These are phyloP conservation scores for Phytophthora cryptogea DNA, from an alignment of 352 stramenopile species.

Conservation along the genomic window DNA sequence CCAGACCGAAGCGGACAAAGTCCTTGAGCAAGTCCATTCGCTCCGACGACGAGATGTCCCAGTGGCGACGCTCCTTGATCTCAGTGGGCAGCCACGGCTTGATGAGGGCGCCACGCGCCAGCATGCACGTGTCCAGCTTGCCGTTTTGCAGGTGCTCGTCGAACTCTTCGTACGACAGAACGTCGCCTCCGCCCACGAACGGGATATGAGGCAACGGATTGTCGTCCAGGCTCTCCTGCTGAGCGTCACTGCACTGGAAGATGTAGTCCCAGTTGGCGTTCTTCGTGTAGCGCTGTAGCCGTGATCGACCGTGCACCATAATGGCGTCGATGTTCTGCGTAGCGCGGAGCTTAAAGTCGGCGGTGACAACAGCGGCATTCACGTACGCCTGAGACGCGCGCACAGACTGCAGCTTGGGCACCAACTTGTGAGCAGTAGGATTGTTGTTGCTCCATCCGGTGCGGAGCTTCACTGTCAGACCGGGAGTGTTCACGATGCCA, in stretches of 20 bases:
- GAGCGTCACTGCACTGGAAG: constrained; percentile 80
- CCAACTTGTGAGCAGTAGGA: constrained; percentile 93
- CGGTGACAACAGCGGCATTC: constrained; percentile 75
- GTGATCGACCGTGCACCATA: constrained; percentile 96
- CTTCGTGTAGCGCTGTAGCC: constrained; percentile 97
- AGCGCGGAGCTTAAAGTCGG: constrained; percentile 72
- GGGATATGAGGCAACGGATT: constrained; percentile 52
- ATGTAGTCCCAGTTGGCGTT: constrained; percentile 99
- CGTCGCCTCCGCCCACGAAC: constrained; percentile 93
- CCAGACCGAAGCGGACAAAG: constrained; percentile 97
- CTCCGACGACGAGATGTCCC: constrained; percentile 97
- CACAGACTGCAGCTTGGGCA: constrained; percentile 88
- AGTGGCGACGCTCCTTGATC: constrained; percentile 98
- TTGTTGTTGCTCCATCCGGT: constrained; percentile 97
- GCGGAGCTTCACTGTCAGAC: constrained; percentile 98
- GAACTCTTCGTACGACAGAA: constrained; percentile 87
- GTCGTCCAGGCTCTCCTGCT: constrained; percentile 26
- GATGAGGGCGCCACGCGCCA: constrained; percentile 95
- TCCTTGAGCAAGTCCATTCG: constrained; percentile 97
- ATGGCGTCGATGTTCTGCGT: constrained; percentile 74
- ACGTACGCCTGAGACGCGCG: constrained; percentile 68
- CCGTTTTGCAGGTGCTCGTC: constrained; percentile 81
- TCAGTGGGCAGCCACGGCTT: constrained; percentile 99
- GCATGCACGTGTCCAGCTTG: constrained; percentile 90
- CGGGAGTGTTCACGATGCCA: constrained; percentile 42